Conservation (phyloP, 441 rosid species). For the Isatis lusitanica region DNA sequence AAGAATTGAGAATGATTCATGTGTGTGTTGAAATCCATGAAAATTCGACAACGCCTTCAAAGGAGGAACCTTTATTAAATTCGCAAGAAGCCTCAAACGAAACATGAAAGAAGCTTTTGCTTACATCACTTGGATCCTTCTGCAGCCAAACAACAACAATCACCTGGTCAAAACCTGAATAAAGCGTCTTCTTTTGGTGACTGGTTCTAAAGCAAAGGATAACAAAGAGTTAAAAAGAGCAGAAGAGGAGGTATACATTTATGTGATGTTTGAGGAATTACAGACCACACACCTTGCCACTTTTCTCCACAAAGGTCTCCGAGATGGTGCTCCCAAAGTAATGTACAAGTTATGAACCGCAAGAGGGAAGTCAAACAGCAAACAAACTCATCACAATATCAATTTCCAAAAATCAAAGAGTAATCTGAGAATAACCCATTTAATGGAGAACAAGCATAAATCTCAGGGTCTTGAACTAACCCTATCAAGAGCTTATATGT, state of each 20-base stretch:
- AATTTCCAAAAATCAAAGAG: not conserved
- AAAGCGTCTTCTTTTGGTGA: not conserved
- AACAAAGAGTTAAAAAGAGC: not conserved
- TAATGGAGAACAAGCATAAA: not conserved
- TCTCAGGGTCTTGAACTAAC: conserved; percentile 13
- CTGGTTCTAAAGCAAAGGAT: too few relatives aligned
- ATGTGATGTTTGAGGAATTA: conserved; percentile 69
- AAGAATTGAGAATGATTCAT: conserved; percentile 47
- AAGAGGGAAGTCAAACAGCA: conserved; percentile 10
- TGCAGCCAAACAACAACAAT: conserved; percentile 43
- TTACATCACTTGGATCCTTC: conserved; percentile 71
- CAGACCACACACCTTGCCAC: conserved; percentile 92
- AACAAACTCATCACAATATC: not conserved
- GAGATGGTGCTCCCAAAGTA: conserved; percentile 64
- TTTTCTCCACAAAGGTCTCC: conserved; percentile 89
- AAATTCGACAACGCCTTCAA: conserved; percentile 38
- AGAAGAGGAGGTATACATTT: conserved; percentile 49
- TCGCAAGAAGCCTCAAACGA: conserved; percentile 23
- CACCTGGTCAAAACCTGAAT: conserved; percentile 24
- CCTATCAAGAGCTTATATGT: conserved; percentile 19
- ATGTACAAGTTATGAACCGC: conserved; percentile 62
- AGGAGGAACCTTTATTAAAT: conserved; percentile 58
- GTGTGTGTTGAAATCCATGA: conserved; percentile 48
- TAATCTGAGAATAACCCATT: not conserved
- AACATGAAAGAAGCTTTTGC: conserved; percentile 31